Base-by-base conservation (phyloP, 2,329 filamentous ascomycete species). In the Trichophyton rubrum region DNA sequence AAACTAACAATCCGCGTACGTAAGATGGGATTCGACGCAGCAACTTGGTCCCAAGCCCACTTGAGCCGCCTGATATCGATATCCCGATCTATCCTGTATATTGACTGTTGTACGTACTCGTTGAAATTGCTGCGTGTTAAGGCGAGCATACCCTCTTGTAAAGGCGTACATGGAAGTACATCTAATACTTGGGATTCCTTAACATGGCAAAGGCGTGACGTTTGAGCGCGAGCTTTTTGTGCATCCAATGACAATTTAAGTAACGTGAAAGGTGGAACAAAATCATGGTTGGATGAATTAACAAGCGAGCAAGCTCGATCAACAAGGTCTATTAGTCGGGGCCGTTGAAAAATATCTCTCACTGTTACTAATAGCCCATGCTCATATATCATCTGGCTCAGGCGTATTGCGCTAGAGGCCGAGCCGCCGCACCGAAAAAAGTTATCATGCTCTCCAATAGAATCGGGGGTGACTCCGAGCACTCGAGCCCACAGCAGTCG, bases 91-190 rank as follows among this genome's bases (percentile, higher is more conserved):
- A 76, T 63, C 0, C 62, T 49, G 13, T 71, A 65, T 2, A 71
- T 61, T 30, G 69, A 69, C 38, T 70, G 69, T 1, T 68, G 69
- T 13, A 73, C 67, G 56, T 75, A 77, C 7, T 70, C 69, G 8
- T 70, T 72, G 4, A 65, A 62, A 40, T 71, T 64, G 57, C 69
- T 70, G 27, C 66, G 67, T 0, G 71, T 71, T 15, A 74, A 66
- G 0, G 72, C 71, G 41, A 75, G 59, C 2, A 76, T 67, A 2
- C 72, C 73, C 64, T 74, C 73, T 61, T 77, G 74, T 0, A 76
- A 65, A 3, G 73, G 66, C 4, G 71, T 76, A 9, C 68, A 71
- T 0, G 73, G 73, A 60, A 74, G 74, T 1, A 69, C 66, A 60
- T 76, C 73, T 58, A 51, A 22, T 22, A 51, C 45, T 5, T 51